Base-by-base conservation (phyloP, 164 flowering plant species). In the Magnolia sinica region DNA sequence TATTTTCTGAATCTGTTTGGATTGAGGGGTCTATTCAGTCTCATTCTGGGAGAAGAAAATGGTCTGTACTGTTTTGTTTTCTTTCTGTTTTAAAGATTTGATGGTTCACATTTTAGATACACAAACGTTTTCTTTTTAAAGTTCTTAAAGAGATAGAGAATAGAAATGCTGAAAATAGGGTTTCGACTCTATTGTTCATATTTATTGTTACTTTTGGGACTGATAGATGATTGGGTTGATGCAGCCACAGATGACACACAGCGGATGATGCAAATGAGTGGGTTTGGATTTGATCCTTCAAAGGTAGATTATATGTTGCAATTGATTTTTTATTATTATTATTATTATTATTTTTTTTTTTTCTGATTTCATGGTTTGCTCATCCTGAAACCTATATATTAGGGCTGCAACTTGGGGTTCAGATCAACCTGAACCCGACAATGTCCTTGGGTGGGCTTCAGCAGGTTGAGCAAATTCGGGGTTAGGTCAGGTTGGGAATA, bases 241-340 rank as follows among this genome's bases (percentile, higher is more conserved):
- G 83, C 92, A 93, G 99, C 98, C 66, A 89, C 83, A 3, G 99
- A 95, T 86, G 98, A 93, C 74, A 89, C 99, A 9, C 98, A 93
- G 74, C 86, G 92, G 20, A 95, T 95, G 99, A 95, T 95, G 99
- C 99, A 95, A 85, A 95, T 95, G 99, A 75, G 97, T 87, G 99
- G 99, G 31, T 91, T 96, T 84, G 99, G 99, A 50, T 70, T 91
- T 66, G 99, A 96, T 73, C 90, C 99, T 18, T 55, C 95, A 49
- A 94, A 87, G 98, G 99, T 87, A 6, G 45, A n/a, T 51, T 66
- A 14, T 13, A 66, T 66, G 69, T 55, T 55, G 61, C 16, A 55
- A 55, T 55, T 16, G 18, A 55, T 8, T 55, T 11, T 13, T 11
- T 10, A 13, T 55, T 52, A 24, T 24, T 24, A 0, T 24, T 24